A percentile compares a stretch with the other conserved stretches of the same genome.
Evolutionary conservation across 2,329 filamentous ascomycete species (phyloP).

Genomic region (Fusarium graminum): DNA sequence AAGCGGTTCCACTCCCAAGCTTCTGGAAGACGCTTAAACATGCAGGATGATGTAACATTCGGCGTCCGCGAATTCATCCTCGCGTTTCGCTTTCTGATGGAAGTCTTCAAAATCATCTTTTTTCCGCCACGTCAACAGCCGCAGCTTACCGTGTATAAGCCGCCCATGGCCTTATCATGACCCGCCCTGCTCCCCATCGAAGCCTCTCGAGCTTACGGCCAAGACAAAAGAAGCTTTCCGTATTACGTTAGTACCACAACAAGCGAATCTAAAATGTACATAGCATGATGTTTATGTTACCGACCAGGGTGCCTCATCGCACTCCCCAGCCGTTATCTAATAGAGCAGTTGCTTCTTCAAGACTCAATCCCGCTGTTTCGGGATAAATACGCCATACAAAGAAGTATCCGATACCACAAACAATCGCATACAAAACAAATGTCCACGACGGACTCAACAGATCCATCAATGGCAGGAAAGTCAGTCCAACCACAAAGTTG

Average conservation of each 20-base stretch:
- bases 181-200: constrained; percentile 15
- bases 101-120: neutral
- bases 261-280: neutral
- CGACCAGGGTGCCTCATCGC: constrained; percentile 51
- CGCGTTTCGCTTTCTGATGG: constrained; percentile 7
- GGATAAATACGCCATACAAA: constrained; percentile 83
- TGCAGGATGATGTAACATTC: constrained; percentile 47
- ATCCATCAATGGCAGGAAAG: constrained; percentile 90
- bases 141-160: constrained; percentile 41
- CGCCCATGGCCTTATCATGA: constrained; percentile 1
- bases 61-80: constrained; percentile 30
- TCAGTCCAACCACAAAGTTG: constrained; percentile 88
- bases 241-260: constrained; percentile 1
- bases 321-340: constrained; percentile 82
- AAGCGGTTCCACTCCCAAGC: constrained; percentile 16
- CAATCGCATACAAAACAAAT: constrained; percentile 80
- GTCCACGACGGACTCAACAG: constrained; percentile 78
- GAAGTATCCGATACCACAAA: constrained; percentile 78
- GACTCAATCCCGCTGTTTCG: constrained; percentile 83
- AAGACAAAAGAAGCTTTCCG: constrained; percentile 20
- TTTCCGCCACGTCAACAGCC: constrained; percentile 7
- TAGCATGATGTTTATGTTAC: constrained; percentile 4
- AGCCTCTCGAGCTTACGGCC: constrained; percentile 25
- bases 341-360: constrained; percentile 83
- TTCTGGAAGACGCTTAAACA: constrained; percentile 32